Evolutionary conservation across 352 stramenopile genomes (phyloP), one percentile per base, ranked within the genome.

Genomic region (Phytophthora meadii): DNA sequence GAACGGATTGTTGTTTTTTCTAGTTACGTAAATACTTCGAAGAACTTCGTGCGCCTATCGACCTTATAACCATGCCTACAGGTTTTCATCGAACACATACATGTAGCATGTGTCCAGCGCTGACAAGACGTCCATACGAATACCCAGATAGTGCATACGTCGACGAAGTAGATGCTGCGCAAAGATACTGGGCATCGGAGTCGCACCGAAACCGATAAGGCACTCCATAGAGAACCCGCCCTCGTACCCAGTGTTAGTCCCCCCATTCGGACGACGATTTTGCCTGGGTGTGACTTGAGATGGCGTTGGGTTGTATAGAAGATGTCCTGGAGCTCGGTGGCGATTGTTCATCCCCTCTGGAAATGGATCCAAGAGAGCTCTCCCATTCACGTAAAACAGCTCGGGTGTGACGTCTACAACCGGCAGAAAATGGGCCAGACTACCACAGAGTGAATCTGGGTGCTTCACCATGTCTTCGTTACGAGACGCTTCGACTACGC

Each of bases 361-460:
- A 30, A 76, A 79, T 10, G 77, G 77, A 27, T 87, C 66, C 11
- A 89, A 25, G 5, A 89, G 68, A 15, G 74, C 74, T 11, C 77
- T 81, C 9, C 75, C 79, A 45, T 86, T 84, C 4, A 88, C 62
- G 55, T 88, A 88, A 7, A 88, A 48, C 8, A 86, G 53, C 56
- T 84, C 74, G 0, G 76, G 66, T 11, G 19, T 56, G 2, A 53
- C 36, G 32, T 84, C 62, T 3, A 79, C 57, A 2, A 69, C 57
- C 0, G 81, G 79, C 30, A 81, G 58, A 49, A 81, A 90, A 40
- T 88, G 81, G 9, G 77, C 79, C 32, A 90, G 70, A 52, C 72
- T 87, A 4, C 79, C 82, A 19, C 80, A 90, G 0, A 90, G 51
- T 11, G 77, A 88, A 37, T 79, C 65, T 12, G 72, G 72, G 56